Evolutionary conservation across 1,284 basidiomycete genomes (phyloP).

Genomic region (Singerocomus inundabilis): DNA sequence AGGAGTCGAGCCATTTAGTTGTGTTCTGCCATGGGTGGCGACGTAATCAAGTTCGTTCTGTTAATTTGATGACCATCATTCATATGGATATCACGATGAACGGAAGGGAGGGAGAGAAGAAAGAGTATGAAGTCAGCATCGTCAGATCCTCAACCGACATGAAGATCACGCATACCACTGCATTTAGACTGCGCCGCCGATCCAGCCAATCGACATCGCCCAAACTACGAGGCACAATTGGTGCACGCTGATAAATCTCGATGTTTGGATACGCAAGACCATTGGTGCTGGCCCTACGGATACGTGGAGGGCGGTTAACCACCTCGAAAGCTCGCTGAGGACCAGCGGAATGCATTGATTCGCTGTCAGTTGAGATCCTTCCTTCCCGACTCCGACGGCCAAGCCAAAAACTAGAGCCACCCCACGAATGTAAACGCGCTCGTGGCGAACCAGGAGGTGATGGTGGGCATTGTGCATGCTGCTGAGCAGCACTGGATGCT

Average conservation of each 20-base stretch:
- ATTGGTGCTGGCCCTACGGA: constrained; percentile 46
- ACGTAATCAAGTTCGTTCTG: constrained; percentile 71
- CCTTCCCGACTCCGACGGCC: constrained; percentile 43
- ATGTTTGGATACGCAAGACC: constrained; percentile 44
- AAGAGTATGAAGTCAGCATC: constrained; percentile 17
- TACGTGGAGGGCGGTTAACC: constrained; percentile 58
- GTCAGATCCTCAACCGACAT: constrained; percentile 13
- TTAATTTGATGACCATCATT: constrained; percentile 18
- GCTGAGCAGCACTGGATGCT: constrained; percentile 35
- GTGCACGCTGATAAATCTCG: constrained; percentile 37
- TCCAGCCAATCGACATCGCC: constrained; percentile 75
- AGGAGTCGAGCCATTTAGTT: constrained; percentile 46
- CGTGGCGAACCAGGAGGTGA: constrained; percentile 49
- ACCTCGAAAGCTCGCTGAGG: constrained; percentile 65
- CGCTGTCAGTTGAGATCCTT: constrained; percentile 48
- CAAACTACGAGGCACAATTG: constrained; percentile 47
- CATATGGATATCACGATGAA: constrained; percentile 3
- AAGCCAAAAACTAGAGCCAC: constrained; percentile 46
- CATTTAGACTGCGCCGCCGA: constrained; percentile 63
- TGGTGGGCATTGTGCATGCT: constrained; percentile 39
- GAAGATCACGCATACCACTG: constrained; percentile 51
- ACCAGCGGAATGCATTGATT: constrained; percentile 43
- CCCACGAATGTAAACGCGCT: constrained; percentile 51
- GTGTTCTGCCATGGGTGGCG: constrained; percentile 40
- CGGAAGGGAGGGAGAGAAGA: constrained; percentile 5